Percentiles rank a stretch among this genome's conserved stretches.
phyloP scores from a whole-genome alignment of 2,329 filamentous ascomycete species.

The Nemania abortiva region DNA sequence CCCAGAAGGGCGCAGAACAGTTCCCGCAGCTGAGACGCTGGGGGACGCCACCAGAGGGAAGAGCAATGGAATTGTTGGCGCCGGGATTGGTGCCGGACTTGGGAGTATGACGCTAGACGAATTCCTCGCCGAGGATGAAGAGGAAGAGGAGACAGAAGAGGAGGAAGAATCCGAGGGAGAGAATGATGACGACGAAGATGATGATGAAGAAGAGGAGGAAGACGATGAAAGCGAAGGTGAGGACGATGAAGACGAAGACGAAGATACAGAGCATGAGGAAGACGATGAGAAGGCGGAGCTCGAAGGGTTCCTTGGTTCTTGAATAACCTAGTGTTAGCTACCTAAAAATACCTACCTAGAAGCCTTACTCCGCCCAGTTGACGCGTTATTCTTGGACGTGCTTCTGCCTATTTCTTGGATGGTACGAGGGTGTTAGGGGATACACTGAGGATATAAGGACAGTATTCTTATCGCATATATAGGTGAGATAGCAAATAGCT shows the following conservation, averaged over 20 bases:
- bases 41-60: conserved; percentile 65
- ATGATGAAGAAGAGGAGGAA: conserved; percentile 47
- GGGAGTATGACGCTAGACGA: conserved; percentile 87
- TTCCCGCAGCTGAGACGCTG: conserved; percentile 73
- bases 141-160: conserved; percentile 63
- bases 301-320: conserved; percentile 54
- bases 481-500: neutral
- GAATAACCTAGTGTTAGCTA: conserved; percentile 29
- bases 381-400: neutral
- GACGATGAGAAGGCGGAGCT: conserved; percentile 59
- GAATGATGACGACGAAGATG: conserved; percentile 57
- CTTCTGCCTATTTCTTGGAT: neutral
- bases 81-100: conserved; percentile 55
- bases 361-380: neutral
- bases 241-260: conserved; percentile 45
- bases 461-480: neutral
- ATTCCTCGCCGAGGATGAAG: conserved; percentile 81
- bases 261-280: conserved; percentile 55
- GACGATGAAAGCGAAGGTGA: conserved; percentile 51
- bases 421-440: neutral
- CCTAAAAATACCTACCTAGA: neutral
- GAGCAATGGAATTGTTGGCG: conserved; percentile 59
- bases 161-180: conserved; percentile 59
- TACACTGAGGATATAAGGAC: neutral
- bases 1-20: conserved; percentile 56